Conservation (phyloP, 2,329 filamentous ascomycete species). For the Ceratocystis harringtonii region DNA sequence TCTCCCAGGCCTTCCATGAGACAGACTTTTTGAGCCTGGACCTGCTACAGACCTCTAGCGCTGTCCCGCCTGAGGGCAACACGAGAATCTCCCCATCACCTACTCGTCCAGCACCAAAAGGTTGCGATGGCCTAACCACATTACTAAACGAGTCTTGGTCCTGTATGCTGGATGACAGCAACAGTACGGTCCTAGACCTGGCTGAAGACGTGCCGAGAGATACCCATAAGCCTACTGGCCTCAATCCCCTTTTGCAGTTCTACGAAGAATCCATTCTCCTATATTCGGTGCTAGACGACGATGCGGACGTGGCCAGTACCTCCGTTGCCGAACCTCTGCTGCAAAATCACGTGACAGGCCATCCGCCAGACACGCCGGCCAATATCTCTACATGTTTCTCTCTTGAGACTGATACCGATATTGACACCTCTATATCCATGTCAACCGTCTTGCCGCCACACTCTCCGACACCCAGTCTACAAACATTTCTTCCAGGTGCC, state of each 20-base stretch:
- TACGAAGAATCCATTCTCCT: constrained; percentile 8
- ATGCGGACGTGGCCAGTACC: neutral
- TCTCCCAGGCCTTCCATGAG: constrained; percentile 5
- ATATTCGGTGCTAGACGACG: neutral
- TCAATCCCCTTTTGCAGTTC: neutral
- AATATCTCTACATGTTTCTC: neutral
- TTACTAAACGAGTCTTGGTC: neutral
- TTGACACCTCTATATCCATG: neutral
- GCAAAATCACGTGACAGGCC: neutral
- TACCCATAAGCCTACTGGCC: neutral
- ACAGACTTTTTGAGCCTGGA: neutral
- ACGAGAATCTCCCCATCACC: neutral
- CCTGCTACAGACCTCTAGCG: neutral
- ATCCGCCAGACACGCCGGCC: neutral
- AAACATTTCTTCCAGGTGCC: constrained; percentile 8
- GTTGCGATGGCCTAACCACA: neutral
- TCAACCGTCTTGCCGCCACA: neutral
- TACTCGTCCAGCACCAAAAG: neutral
- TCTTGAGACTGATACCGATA: neutral
- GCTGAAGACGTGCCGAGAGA: neutral
- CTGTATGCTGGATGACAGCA: neutral
- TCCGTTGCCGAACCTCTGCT: neutral
- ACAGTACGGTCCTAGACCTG: neutral
- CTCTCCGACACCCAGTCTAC: constrained; percentile 10
- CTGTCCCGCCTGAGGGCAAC: neutral